Evolutionary conservation across 2,329 filamentous ascomycete genomes (phyloP), one percentile per base, ranked within the genome.

Genomic region (Chaetomiaceae sp.): DNA sequence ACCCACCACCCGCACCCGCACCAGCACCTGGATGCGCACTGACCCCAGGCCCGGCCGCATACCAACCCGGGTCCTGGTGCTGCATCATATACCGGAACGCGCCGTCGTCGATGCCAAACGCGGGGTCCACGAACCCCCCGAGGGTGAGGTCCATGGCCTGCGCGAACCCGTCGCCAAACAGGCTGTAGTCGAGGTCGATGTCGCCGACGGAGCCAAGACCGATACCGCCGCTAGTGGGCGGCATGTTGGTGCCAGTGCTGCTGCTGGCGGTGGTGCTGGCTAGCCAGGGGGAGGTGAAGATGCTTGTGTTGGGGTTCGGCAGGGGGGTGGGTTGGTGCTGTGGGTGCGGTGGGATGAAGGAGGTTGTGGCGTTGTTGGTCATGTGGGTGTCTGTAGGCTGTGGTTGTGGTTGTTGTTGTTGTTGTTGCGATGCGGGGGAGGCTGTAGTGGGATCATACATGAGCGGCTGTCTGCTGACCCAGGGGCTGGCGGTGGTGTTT

Each of bases 91-190:
- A 67, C 30, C 64, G 62, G 10, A 41, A 16, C 44, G 68, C 62
- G 8, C 65, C 66, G 14, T 68, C 65, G 53, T 65, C 65, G 47
- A 66, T 34, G 39, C 50, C 53, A n/a, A 58, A 31, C 21, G 58
- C 59, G 2, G 63, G 63, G 10, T 40, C 65, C 8, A 59, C 60
- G 14, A 70, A 64, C 5, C 65, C 70, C 10, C 65, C 67, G 34
- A 73, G 58, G 3, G 70, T 72, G 49, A 72, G 62, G 34, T 70
- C 70, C 66, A 73, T 67, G n/a, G 70, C 71, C 47, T 73, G 68
- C 46, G 70, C 69, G 48, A 72, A 70, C 12, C 69, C 70, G 48
- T 71, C 68, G 19, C 66, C 67, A 17, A 72, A 60, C 37, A 54
- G 65, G 38, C 58, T 56, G 49, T 68, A 69, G 50, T 68, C 66